phyloP scores from a whole-genome alignment of 2,329 filamentous ascomycete species.

The Verticillium alfalfae region DNA sequence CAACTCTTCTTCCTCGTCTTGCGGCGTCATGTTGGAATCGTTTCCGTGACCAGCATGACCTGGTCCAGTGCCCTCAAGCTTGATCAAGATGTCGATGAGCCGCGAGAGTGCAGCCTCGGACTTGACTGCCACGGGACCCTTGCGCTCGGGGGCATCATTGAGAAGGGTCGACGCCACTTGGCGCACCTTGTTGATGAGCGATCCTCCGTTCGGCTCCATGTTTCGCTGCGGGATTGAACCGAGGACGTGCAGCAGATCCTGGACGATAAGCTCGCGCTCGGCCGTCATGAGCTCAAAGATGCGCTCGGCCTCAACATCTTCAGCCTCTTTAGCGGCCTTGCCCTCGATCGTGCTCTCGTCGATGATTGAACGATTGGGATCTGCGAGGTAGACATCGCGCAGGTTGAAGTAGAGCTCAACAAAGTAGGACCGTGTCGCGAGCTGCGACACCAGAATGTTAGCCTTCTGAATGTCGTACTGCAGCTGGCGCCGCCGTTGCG shows the following conservation, averaged over 20 bases:
- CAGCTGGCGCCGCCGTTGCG: slow-evolving; percentile 47
- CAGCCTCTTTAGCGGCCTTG: slow-evolving; percentile 29
- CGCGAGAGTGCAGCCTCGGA: slow-evolving; percentile 67
- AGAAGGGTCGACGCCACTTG: slow-evolving; percentile 78
- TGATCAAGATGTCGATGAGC: slow-evolving; percentile 70
- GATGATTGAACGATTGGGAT: slow-evolving; percentile 30
- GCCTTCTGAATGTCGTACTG: slow-evolving; percentile 90
- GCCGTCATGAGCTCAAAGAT: slow-evolving; percentile 62
- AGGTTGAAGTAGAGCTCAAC: slow-evolving; percentile 82
- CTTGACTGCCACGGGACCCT: slow-evolving; percentile 44
- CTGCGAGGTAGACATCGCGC: slow-evolving; percentile 56
- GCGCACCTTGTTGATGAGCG: slow-evolving; percentile 75
- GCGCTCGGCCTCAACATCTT: slow-evolving; percentile 36
- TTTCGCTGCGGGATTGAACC: slow-evolving; percentile 76
- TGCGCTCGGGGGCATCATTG: slow-evolving; percentile 47
- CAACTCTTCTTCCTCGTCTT: slow-evolving; percentile 72
- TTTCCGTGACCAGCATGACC: slow-evolving; percentile 13
- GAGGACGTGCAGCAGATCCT: slow-evolving; percentile 70
- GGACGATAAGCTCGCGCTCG: slow-evolving; percentile 77
- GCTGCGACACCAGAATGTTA: slow-evolving; percentile 78
- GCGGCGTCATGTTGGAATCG: slow-evolving; percentile 33
- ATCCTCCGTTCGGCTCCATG: slow-evolving; percentile 67
- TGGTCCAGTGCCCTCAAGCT: slow-evolving; percentile 60
- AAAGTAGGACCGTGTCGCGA: slow-evolving; percentile 77
- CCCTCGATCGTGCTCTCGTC: slow-evolving; percentile 29